phyloP scores from a whole-genome alignment of 2,329 filamentous ascomycete species.

The Trichophyton simii region DNA sequence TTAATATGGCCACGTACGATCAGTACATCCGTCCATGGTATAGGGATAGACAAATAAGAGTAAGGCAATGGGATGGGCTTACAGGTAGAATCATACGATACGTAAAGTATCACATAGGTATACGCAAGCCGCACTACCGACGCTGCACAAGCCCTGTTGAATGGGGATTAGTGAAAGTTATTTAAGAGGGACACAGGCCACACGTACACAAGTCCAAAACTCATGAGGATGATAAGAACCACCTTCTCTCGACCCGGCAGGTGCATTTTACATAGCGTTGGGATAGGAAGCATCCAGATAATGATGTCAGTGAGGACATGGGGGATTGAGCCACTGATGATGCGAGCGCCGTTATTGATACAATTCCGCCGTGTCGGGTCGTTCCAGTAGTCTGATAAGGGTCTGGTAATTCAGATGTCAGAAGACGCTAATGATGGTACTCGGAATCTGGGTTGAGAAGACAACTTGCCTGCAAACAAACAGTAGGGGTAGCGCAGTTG shows the following conservation, averaged over 20 bases:
- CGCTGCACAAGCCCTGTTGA: slow-evolving; percentile 12
- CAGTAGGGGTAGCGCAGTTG: slow-evolving; percentile 9
- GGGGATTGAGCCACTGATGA: slow-evolving; percentile 8
- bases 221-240: slow-evolving; percentile 13
- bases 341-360: slow-evolving; percentile 8
- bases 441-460: background rate
- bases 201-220: slow-evolving; percentile 12
- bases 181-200: background rate
- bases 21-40: background rate
- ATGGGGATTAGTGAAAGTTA: background rate
- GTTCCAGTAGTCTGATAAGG: slow-evolving; percentile 11
- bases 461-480: slow-evolving; percentile 12
- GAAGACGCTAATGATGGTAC: background rate
- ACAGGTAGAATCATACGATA: slow-evolving; percentile 14
- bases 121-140: slow-evolving; percentile 12
- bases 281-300: slow-evolving; percentile 13
- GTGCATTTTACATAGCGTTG: slow-evolving; percentile 12
- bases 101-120: slow-evolving; percentile 7
- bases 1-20: background rate
- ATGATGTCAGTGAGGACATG: slow-evolving; percentile 13
- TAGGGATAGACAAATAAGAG: background rate
- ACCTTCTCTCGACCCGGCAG: slow-evolving; percentile 12
- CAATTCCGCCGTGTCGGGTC: slow-evolving; percentile 4
- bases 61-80: background rate
- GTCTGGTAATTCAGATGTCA: slow-evolving; percentile 4